A percentile compares a stretch with the other conserved stretches of the same genome.
These are phyloP conservation scores for Chaetomium sp. DNA, from an alignment of 2,329 filamentous ascomycete species.

Conservation along the genomic window DNA sequence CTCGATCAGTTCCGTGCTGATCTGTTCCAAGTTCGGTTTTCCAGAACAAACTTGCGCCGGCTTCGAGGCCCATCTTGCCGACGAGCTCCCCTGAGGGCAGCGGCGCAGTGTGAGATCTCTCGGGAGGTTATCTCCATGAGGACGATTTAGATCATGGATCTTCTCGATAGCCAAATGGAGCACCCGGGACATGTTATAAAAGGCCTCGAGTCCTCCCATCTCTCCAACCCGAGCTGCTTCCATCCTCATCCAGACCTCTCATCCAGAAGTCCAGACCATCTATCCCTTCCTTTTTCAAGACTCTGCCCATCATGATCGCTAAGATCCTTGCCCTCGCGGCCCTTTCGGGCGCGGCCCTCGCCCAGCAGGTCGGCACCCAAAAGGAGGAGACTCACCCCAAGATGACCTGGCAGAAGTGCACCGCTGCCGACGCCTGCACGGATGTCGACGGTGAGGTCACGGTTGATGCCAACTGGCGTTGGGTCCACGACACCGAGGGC, in stretches of 20 bases:
- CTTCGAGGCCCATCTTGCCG: constrained; percentile 6
- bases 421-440: constrained; percentile 43
- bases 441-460: constrained; percentile 44
- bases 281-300: neutral
- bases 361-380: constrained; percentile 46
- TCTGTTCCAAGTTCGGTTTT: neutral
- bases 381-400: constrained; percentile 46
- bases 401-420: constrained; percentile 49
- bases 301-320: neutral
- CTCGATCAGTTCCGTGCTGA: neutral
- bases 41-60: constrained; percentile 1
- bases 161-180: neutral
- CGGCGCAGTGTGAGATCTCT: neutral
- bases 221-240: neutral
- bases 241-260: neutral
- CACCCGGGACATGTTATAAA: neutral
- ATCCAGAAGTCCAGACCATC: neutral
- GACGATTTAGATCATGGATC: neutral
- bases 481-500: constrained; percentile 44
- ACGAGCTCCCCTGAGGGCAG: neutral
- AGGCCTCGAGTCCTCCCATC: neutral
- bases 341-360: constrained; percentile 27
- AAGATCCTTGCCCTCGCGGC: neutral
- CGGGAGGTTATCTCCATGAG: neutral
- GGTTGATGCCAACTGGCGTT: constrained; percentile 57